Percentiles rank a stretch among this genome's conserved stretches.
These are phyloP conservation scores for Verticillium nonalfalfae DNA, from an alignment of 2,329 filamentous ascomycete genomes.

Conservation along the genomic window DNA sequence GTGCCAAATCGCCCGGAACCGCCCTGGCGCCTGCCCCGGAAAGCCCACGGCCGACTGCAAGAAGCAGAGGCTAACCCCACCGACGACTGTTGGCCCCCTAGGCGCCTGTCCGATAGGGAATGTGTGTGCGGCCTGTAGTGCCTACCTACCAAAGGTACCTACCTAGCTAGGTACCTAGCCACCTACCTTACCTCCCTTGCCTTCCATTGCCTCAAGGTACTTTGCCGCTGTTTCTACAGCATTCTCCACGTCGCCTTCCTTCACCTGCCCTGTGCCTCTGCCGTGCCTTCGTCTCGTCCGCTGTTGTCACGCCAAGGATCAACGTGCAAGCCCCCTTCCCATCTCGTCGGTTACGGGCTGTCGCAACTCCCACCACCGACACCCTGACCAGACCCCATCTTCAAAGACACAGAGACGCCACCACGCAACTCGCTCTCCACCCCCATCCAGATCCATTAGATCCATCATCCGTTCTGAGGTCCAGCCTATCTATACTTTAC, in stretches of 20 bases:
- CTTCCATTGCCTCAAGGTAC: not conserved
- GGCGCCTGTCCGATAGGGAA: not conserved
- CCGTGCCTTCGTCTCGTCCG: not conserved
- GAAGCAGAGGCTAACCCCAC: not conserved
- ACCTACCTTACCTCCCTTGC: too few species aligned
- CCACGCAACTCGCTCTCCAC: not conserved
- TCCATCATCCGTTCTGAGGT: not conserved
- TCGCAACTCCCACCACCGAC: not conserved
- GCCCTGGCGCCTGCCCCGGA: not conserved
- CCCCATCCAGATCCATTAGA: not conserved
- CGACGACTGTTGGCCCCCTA: not conserved
- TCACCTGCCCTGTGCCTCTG: not conserved
- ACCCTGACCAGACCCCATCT: not conserved
- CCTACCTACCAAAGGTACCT: too few species aligned
- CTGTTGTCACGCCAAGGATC: not conserved
- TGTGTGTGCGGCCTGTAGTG: too few species aligned
- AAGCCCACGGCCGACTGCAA: not conserved
- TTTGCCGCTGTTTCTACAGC: not conserved
- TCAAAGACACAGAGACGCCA: not conserved
- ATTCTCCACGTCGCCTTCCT: not conserved
- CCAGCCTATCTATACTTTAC: not conserved
- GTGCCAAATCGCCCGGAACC: not conserved
- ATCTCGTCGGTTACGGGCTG: not conserved
- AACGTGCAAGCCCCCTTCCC: not conserved
- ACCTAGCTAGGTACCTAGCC: too few species aligned